Evolutionary conservation across 1,284 basidiomycete species (phyloP).

Genomic region (Cryptococcus jaspeensis): DNA sequence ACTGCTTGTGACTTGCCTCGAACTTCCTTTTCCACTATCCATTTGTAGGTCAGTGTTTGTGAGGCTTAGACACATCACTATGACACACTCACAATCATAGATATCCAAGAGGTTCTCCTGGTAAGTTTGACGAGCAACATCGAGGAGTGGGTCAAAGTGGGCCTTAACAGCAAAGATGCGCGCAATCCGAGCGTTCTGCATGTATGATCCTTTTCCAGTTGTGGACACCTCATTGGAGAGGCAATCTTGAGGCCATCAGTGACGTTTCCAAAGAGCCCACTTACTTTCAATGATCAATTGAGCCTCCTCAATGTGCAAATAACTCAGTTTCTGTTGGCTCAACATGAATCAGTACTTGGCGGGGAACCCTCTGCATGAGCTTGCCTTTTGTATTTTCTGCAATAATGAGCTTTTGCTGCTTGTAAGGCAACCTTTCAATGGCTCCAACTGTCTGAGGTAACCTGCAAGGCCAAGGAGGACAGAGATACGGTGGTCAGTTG

Average conservation of each 20-base stretch:
- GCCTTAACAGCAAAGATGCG: constrained; percentile 81
- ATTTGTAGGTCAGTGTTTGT: constrained; percentile 1
- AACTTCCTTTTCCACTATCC: constrained; percentile 7
- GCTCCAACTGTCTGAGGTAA: constrained; percentile 1
- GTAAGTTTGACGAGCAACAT: constrained; percentile 88
- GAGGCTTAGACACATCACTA: not conserved
- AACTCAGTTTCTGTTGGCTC: not conserved
- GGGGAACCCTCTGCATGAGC: too few relatives aligned
- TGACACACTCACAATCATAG: constrained; percentile 14
- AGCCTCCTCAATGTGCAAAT: not conserved
- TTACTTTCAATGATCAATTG: not conserved
- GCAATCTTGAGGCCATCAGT: constrained; percentile 3
- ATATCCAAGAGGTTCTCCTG: constrained; percentile 87
- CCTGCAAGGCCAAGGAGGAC: constrained; percentile 7
- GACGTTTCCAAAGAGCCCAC: not conserved
- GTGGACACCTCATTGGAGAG: not conserved
- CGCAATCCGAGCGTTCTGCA: not conserved
- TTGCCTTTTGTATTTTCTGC: constrained; percentile 1
- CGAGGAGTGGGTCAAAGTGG: constrained; percentile 75
- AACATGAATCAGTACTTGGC: too few relatives aligned
- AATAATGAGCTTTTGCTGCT: not conserved
- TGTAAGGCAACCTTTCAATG: not conserved
- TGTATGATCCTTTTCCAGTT: not conserved
- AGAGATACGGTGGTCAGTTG: constrained; percentile 8
- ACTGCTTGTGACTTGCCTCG: not conserved